Evolutionary conservation across 805 yeast species (phyloP), one percentile per base, ranked within the genome.

Genomic region (Metschnikowia koreensis): DNA sequence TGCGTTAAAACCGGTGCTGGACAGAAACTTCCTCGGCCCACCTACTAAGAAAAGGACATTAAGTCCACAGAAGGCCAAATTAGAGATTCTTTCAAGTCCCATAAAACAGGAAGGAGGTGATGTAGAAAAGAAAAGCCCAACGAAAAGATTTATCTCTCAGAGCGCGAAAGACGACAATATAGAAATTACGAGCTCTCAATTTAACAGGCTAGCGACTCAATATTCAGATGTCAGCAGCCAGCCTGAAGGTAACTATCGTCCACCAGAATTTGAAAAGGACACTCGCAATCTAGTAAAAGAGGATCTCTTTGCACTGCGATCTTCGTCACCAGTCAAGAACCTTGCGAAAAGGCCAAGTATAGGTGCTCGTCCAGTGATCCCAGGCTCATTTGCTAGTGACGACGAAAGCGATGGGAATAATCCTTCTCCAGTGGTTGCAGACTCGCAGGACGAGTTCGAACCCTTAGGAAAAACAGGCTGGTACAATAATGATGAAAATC

Each of bases 371-470:
- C 28, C 28, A 9, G 26, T 48, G 3, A 16, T 42, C 27, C 38
- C 29, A 33, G 52, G 48, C 22, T 29, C 47, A 2, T 49, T 49
- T 36, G 52, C 52, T 10, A 49, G 52, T 37, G 52, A 49, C 8
- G 52, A 49, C 28, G 52, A 49, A 28, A 49, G 48, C n/a, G 52
- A 49, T 13, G 42, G n/a, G 22, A 37, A 31, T 16, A 36, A 17
- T 36, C 31, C 13, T 12, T 16, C 28, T 6, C 40, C 42, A 15
- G 15, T 40, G 12, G 44, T 60, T 34, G 60, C 50, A 13, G 62
- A 60, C 47, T 58, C 62, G 22, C 62, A 60, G 48, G 62, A 60
- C 31, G 63, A 60, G 47, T 42, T 53, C 28, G 63, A 58, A 48
- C 61, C 60, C 7, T 37, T 59, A 16, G 51, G 43, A 27, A 26